Evolutionary conservation across 352 stramenopile species (phyloP).

Genomic region (Sclerospora graminicola): DNA sequence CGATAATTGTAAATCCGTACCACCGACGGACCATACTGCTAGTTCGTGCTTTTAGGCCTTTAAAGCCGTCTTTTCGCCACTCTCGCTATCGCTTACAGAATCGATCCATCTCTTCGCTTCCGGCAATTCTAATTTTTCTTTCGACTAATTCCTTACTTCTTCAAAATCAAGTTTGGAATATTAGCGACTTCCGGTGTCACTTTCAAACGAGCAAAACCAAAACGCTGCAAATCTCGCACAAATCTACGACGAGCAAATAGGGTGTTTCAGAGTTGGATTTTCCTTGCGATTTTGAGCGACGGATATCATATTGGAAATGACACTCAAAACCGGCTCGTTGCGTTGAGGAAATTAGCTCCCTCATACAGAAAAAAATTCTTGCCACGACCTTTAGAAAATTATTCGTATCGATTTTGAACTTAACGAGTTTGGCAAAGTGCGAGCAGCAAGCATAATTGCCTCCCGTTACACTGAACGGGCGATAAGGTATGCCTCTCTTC

Average conservation of each 20-base stretch:
- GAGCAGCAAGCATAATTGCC: too few species aligned
- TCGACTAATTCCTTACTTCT: slow-evolving; percentile 51
- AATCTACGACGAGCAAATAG: slow-evolving; percentile 49
- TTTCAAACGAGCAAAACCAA: slow-evolving; percentile 58
- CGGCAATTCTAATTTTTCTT: slow-evolving; percentile 34
- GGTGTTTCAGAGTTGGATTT: too few species aligned
- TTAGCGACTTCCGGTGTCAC: slow-evolving; percentile 53
- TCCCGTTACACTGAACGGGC: too few species aligned
- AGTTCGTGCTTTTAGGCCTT: slow-evolving; percentile 26
- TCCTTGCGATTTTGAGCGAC: too few species aligned
- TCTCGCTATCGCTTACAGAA: background rate
- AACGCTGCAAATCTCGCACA: slow-evolving; percentile 58
- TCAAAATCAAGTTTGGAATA: slow-evolving; percentile 47
- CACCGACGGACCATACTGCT: slow-evolving; percentile 72
- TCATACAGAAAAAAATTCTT: too few species aligned
- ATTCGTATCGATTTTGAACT: too few species aligned
- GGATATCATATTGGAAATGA: too few species aligned
- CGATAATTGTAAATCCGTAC: slow-evolving; percentile 81
- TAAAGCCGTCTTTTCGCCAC: slow-evolving; percentile 10
- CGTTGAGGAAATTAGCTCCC: too few species aligned
- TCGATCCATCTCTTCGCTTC: slow-evolving; percentile 33
- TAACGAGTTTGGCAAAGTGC: too few species aligned
- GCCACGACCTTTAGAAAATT: too few species aligned
- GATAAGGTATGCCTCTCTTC: too few species aligned
- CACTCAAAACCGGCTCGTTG: too few species aligned